A percentile compares a stretch with the other conserved stretches of the same genome.
These are phyloP conservation scores for Cavenderia fasciculata DNA, from an alignment of 78 protist genomes.

Conservation along the genomic window DNA sequence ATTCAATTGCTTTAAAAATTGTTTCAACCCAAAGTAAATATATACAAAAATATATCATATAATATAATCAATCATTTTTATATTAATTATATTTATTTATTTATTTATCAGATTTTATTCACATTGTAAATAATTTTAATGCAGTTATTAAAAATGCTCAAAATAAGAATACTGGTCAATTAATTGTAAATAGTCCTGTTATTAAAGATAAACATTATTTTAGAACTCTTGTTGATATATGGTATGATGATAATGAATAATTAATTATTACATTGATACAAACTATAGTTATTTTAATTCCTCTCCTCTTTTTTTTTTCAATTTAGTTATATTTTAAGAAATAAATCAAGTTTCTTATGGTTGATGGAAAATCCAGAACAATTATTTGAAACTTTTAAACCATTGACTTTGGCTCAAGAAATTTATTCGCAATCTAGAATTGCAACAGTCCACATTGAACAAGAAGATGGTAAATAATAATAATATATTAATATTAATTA, in stretches of 20 bases:
- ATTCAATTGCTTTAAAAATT: constrained; percentile 8
- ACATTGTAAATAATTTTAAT: background rate
- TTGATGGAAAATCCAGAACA: background rate
- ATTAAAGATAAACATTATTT: constrained; percentile 1
- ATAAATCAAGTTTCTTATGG: constrained; percentile 47
- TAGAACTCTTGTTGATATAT: background rate
- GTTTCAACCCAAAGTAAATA: constrained; percentile 4
- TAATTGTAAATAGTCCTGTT: background rate
- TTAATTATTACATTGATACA: background rate
- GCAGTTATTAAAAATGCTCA: background rate
- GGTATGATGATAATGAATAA: background rate
- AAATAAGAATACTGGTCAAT: background rate
- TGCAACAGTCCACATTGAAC: constrained; percentile 8
- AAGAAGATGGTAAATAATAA: constrained; percentile 38
- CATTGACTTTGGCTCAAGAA: constrained; percentile 1
- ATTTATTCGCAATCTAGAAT: background rate
- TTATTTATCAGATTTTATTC: background rate
- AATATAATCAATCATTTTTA: too few relatives aligned
- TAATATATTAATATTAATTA: too few relatives aligned
- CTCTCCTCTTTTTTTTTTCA: too few relatives aligned
- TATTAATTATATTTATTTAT: too few relatives aligned
- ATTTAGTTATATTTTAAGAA: constrained; percentile 18
- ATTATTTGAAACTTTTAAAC: background rate
- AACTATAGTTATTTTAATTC: too few relatives aligned
- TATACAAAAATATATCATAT: too few relatives aligned